phyloP scores from a whole-genome alignment of 257 asterid species.

The Lycium barbarum region DNA sequence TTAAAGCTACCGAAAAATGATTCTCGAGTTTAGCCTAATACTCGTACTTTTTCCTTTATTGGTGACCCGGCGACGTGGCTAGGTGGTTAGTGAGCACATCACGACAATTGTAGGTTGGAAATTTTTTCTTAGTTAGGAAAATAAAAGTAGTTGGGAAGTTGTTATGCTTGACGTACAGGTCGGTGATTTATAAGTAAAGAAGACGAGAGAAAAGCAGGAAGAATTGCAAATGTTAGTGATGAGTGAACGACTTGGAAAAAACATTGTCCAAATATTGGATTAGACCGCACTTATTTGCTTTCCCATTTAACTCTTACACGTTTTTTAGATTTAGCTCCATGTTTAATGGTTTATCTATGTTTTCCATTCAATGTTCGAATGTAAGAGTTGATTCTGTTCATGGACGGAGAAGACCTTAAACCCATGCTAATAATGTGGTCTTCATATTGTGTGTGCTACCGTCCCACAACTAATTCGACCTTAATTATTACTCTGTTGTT shows the following conservation, averaged over 20 bases:
- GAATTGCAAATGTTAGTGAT: background rate
- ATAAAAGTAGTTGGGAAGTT: background rate
- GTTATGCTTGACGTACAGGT: background rate
- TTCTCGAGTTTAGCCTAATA: background rate
- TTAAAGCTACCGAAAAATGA: no score
- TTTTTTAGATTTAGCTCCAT: no score
- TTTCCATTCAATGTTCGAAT: background rate
- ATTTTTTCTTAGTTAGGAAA: background rate
- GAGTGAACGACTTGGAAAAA: no score
- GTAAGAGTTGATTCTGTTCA: background rate
- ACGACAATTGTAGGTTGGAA: background rate
- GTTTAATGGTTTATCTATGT: background rate
- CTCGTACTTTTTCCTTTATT: background rate
- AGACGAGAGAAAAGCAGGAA: background rate
- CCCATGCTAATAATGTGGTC: background rate
- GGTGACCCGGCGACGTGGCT: background rate
- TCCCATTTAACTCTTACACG: background rate
- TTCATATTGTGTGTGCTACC: background rate
- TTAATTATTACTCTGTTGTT: background rate
- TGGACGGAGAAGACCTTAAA: slow-evolving; percentile 9
- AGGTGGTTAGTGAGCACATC: background rate
- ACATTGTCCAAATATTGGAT: background rate
- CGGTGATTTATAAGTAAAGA: background rate
- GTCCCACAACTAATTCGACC: background rate
- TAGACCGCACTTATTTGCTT: background rate